phyloP scores from a whole-genome alignment of 2,329 filamentous ascomycete genomes.

The Epichloe festucae region DNA sequence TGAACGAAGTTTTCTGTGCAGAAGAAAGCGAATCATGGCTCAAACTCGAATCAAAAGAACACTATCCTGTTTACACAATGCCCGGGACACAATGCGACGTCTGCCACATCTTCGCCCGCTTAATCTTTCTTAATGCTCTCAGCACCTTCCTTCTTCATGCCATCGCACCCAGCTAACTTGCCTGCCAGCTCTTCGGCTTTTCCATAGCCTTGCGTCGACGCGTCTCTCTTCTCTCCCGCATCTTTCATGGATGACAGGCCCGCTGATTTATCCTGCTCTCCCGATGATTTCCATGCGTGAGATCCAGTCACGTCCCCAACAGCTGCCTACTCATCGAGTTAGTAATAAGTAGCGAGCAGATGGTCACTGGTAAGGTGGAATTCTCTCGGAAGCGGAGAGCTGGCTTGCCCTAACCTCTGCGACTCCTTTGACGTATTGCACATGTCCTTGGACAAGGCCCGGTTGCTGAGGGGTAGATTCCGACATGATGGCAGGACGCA shows the following conservation, averaged over 20 bases:
- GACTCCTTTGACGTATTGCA: slow-evolving; percentile 55
- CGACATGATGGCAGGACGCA: not conserved
- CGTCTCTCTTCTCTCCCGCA: slow-evolving; percentile 43
- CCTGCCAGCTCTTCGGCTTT: slow-evolving; percentile 53
- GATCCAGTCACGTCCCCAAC: slow-evolving; percentile 51
- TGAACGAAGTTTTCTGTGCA: too few species aligned
- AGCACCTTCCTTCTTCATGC: slow-evolving; percentile 52
- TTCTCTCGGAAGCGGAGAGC: not conserved
- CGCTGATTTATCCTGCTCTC: slow-evolving; percentile 49
- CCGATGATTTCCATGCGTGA: slow-evolving; percentile 49
- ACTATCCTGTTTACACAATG: too few species aligned
- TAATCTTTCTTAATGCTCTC: slow-evolving; percentile 29
- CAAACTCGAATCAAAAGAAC: too few species aligned
- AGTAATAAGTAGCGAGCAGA: not conserved
- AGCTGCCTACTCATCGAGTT: slow-evolving; percentile 29
- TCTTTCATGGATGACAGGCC: slow-evolving; percentile 50
- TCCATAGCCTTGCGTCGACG: slow-evolving; percentile 40
- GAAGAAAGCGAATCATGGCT: too few species aligned
- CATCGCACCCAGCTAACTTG: slow-evolving; percentile 51
- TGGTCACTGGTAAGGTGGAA: too few species aligned
- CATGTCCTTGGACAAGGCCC: slow-evolving; percentile 49
- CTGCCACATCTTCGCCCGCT: not conserved
- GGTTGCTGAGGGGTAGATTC: slow-evolving; percentile 26
- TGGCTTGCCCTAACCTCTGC: slow-evolving; percentile 38
- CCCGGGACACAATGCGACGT: too few species aligned